phyloP scores from a whole-genome alignment of 176 grass and related monocot genomes.

The Olyra latifolia region DNA sequence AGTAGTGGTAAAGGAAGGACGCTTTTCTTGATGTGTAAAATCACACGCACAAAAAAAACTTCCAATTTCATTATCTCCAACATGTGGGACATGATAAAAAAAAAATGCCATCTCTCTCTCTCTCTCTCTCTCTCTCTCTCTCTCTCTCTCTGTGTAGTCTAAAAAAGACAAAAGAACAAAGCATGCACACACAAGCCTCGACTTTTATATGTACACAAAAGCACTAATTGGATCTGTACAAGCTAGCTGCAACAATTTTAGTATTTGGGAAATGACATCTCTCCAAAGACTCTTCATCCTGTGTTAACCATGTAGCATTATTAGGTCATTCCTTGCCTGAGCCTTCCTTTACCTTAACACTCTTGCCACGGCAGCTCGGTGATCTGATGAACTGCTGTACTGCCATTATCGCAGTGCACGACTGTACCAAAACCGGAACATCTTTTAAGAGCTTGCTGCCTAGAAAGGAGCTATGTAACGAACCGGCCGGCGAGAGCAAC shows the following conservation, averaged over 20 bases:
- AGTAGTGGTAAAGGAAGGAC: slow-evolving; percentile 42
- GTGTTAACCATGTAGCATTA: background rate
- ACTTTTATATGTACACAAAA: background rate
- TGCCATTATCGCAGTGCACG: slow-evolving; percentile 30
- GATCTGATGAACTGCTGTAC: slow-evolving; percentile 20
- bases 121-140: background rate
- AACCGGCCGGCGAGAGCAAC: slow-evolving; percentile 35
- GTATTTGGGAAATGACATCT: background rate
- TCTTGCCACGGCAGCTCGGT: background rate
- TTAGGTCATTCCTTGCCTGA: slow-evolving; percentile 30
- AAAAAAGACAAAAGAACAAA: background rate
- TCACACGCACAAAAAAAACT: slow-evolving; percentile 7
- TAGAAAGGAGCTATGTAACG: slow-evolving; percentile 51
- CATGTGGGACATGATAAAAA: slow-evolving; percentile 36
- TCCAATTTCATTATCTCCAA: slow-evolving; percentile 24
- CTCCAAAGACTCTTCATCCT: background rate
- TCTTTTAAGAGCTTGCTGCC: slow-evolving; percentile 54
- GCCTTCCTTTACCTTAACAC: slow-evolving; percentile 10
- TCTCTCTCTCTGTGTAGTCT: background rate
- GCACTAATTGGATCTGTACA: background rate
- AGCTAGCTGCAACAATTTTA: background rate
- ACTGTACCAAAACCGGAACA: slow-evolving; percentile 40
- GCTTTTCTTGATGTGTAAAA: slow-evolving; percentile 37
- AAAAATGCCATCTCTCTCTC: background rate
- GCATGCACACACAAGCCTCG: background rate